phyloP scores from a whole-genome alignment of 208 protist species.

The Acanthamoeba sp. region DNA sequence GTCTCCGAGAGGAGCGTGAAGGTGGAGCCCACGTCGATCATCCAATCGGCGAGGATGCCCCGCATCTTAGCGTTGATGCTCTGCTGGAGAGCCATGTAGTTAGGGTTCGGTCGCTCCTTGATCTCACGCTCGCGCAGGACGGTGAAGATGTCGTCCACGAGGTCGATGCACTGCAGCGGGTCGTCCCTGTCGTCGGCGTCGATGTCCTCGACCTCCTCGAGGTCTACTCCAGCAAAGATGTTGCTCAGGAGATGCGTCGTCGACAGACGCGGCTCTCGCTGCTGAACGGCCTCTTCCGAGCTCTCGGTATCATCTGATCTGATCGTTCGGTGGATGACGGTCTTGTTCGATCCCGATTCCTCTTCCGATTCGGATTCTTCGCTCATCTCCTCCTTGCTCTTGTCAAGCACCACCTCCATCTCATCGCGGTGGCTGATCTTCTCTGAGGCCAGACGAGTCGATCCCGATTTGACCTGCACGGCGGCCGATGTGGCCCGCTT shows the following conservation, averaged over 20 bases:
- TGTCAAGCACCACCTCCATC: slow-evolving; percentile 66
- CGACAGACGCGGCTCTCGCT: slow-evolving; percentile 36
- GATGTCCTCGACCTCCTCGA: slow-evolving; percentile 70
- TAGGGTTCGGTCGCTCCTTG: slow-evolving; percentile 40
- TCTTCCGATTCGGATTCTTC: slow-evolving; percentile 30
- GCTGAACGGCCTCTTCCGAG: slow-evolving; percentile 8
- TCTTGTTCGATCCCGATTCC: slow-evolving; percentile 7
- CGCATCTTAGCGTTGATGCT: slow-evolving; percentile 80
- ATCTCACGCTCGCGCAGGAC: slow-evolving; percentile 36
- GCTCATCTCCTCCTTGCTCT: slow-evolving; percentile 70
- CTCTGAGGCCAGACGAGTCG: neutral
- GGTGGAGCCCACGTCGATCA: slow-evolving; percentile 83
- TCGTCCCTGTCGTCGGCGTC: slow-evolving; percentile 70
- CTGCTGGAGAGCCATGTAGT: slow-evolving; percentile 56
- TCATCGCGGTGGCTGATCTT: slow-evolving; percentile 10
- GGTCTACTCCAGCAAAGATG: slow-evolving; percentile 43
- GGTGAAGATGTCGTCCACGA: slow-evolving; percentile 67
- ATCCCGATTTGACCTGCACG: neutral
- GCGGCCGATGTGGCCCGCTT: neutral
- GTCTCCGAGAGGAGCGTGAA: slow-evolving; percentile 86
- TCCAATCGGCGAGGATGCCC: slow-evolving; percentile 86
- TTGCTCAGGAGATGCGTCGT: slow-evolving; percentile 58
- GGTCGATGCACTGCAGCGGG: slow-evolving; percentile 55
- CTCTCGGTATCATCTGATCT: neutral
- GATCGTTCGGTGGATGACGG: slow-evolving; percentile 48